Percentiles rank a stretch among this genome's conserved stretches.
These are phyloP conservation scores for Flueggea neowawraea DNA, from an alignment of 441 rosid species.

Conservation along the genomic window DNA sequence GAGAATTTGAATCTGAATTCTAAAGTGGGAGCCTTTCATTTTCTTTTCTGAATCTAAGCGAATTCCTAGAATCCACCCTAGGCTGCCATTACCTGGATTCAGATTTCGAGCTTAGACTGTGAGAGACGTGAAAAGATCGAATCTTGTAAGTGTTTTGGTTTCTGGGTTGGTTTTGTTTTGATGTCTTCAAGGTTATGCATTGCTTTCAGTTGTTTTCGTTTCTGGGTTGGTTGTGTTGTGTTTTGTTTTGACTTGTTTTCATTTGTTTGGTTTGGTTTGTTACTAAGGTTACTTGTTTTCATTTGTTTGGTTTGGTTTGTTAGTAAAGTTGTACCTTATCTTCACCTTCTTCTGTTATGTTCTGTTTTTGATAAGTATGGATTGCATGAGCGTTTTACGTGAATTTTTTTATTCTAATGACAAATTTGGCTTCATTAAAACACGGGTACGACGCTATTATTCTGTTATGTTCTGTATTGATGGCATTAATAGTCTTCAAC, in stretches of 20 bases:
- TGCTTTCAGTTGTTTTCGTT: conserved; percentile 1
- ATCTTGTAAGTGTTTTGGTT: neutral
- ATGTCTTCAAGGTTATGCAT: conserved; percentile 3
- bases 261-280: neutral
- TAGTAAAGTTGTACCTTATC: neutral
- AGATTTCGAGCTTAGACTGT: neutral
- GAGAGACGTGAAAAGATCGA: neutral
- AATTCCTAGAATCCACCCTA: too few species aligned
- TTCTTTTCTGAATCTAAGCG: too few species aligned
- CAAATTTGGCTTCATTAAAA: neutral
- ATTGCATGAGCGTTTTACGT: neutral
- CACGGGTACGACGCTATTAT: neutral
- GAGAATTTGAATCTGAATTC: too few species aligned
- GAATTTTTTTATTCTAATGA: neutral
- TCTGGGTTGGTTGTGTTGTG: neutral
- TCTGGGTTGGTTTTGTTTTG: neutral
- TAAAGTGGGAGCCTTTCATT: too few species aligned
- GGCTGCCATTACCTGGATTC: conserved; percentile 16
- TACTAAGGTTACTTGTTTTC: neutral
- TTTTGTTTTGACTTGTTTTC: too few species aligned
- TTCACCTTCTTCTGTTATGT: neutral
- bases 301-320: neutral
- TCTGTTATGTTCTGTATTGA: too few species aligned
- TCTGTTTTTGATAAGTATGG: neutral
- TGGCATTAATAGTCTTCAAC: neutral